These are phyloP conservation scores for Geotrichum citri-aurantii DNA, from an alignment of 1,139 yeast genomes.

Conservation along the genomic window DNA sequence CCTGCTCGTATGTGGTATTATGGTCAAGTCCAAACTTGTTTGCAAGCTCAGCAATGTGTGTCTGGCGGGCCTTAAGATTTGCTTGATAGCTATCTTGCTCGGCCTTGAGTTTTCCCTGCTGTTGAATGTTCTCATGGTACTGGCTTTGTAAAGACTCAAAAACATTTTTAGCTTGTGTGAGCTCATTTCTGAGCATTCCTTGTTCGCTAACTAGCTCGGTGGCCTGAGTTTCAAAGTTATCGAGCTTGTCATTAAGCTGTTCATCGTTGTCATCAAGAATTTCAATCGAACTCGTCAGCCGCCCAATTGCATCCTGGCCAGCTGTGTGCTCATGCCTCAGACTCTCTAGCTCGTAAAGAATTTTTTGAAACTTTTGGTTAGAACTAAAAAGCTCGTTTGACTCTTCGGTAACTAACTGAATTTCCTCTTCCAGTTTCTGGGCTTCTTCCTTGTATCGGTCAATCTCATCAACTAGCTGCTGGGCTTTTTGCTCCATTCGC, in stretches of 20 bases:
- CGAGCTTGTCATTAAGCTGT: conserved; percentile 45
- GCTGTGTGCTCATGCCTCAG: conserved; percentile 45
- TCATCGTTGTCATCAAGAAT: conserved; percentile 47
- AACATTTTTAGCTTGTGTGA: conserved; percentile 1
- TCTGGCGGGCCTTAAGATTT: conserved; percentile 29
- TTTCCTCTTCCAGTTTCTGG: conserved; percentile 43
- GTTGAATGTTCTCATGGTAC: conserved; percentile 43
- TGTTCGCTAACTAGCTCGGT: conserved; percentile 35
- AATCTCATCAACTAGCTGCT: conserved; percentile 43
- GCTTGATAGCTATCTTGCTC: conserved; percentile 40
- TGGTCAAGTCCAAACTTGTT: conserved; percentile 1
- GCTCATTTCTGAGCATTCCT: conserved; percentile 16
- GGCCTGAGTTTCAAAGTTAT: conserved; percentile 50
- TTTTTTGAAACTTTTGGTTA: conserved; percentile 76
- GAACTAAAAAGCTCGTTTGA: conserved; percentile 63
- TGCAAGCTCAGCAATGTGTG: conserved; percentile 9
- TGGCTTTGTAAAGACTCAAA: conserved; percentile 21
- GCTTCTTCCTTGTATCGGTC: conserved; percentile 48
- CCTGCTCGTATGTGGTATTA: neutral
- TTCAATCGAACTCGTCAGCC: conserved; percentile 45
- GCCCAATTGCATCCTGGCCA: conserved; percentile 44
- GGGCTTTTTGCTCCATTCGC: conserved; percentile 49
- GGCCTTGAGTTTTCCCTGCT: conserved; percentile 56
- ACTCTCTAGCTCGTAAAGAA: conserved; percentile 58
- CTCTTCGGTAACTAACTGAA: conserved; percentile 51